These are phyloP conservation scores for Trichosporon inkin DNA, from an alignment of 1,284 basidiomycete species.

Conservation along the genomic window DNA sequence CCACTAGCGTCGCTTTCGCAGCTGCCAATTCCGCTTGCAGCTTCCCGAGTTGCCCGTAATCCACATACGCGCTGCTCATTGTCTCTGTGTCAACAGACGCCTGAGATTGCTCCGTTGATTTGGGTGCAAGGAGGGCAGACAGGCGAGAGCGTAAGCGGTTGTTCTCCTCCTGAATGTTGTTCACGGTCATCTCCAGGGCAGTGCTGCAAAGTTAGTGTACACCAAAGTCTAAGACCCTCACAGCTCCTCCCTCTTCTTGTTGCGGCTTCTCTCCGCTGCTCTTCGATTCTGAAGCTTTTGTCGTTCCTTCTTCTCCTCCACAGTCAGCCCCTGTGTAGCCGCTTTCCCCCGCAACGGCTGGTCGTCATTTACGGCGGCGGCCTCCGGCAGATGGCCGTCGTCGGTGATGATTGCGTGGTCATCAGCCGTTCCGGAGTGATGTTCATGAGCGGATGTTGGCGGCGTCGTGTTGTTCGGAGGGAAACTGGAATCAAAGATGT, in stretches of 20 bases:
- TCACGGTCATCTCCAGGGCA: constrained; percentile 38
- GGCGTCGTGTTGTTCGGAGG: not conserved
- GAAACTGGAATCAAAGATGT: not conserved
- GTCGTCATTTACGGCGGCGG: constrained; percentile 5
- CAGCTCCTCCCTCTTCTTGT: constrained; percentile 44
- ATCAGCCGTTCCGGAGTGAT: not conserved
- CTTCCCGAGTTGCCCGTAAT: constrained; percentile 29
- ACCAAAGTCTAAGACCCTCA: constrained; percentile 22
- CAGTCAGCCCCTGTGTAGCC: constrained; percentile 18
- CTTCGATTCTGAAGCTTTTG: constrained; percentile 45
- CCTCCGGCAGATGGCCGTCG: not conserved
- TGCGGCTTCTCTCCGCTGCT: constrained; percentile 44
- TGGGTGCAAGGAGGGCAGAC: constrained; percentile 27
- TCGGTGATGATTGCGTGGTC: not conserved
- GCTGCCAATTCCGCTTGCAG: constrained; percentile 32
- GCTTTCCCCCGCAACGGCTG: constrained; percentile 17
- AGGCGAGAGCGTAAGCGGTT: constrained; percentile 35
- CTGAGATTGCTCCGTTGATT: constrained; percentile 1
- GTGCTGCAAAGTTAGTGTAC: constrained; percentile 25
- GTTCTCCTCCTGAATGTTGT: constrained; percentile 44
- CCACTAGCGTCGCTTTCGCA: constrained; percentile 25
- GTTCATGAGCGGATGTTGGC: not conserved
- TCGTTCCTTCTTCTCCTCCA: constrained; percentile 40
- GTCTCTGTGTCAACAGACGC: not conserved
- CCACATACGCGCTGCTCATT: constrained; percentile 18